Conservation (phyloP, 106 monocot species). For the Acorus calamus region DNA sequence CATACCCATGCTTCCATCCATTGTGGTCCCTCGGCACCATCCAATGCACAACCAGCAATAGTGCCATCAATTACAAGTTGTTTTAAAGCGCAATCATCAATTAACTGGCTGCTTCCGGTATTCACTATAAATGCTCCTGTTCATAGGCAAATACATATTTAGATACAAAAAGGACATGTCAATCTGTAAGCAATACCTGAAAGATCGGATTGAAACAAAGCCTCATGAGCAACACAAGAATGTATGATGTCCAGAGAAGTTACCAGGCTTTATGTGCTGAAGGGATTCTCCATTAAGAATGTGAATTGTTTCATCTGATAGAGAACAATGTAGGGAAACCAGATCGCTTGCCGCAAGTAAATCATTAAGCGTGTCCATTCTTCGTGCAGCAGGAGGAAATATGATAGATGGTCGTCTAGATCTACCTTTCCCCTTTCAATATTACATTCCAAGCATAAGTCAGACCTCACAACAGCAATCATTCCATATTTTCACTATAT, state of each 20-base stretch:
- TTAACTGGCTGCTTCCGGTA: conserved; percentile 66
- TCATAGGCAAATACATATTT: neutral
- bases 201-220: no score
- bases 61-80: conserved; percentile 86
- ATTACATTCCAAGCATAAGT: no score
- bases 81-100: conserved; percentile 86
- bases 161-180: neutral
- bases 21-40: conserved; percentile 96
- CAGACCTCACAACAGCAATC: no score
- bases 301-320: conserved; percentile 74
- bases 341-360: conserved; percentile 92
- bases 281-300: conserved; percentile 79
- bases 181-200: no score
- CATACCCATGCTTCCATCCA: conserved; percentile 99
- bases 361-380: conserved; percentile 98
- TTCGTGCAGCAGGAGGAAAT: conserved; percentile 88
- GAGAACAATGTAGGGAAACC: conserved; percentile 86
- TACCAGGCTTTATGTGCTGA: conserved; percentile 94
- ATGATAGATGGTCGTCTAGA: conserved; percentile 33
- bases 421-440: conserved; percentile 51
- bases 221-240: no score
- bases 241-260: neutral
- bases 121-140: conserved; percentile 77
- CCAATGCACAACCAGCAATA: conserved; percentile 94
- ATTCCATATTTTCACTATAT: no score